phyloP scores from a whole-genome alignment of 2,329 filamentous ascomycete genomes.

The Penicillium sp. region DNA sequence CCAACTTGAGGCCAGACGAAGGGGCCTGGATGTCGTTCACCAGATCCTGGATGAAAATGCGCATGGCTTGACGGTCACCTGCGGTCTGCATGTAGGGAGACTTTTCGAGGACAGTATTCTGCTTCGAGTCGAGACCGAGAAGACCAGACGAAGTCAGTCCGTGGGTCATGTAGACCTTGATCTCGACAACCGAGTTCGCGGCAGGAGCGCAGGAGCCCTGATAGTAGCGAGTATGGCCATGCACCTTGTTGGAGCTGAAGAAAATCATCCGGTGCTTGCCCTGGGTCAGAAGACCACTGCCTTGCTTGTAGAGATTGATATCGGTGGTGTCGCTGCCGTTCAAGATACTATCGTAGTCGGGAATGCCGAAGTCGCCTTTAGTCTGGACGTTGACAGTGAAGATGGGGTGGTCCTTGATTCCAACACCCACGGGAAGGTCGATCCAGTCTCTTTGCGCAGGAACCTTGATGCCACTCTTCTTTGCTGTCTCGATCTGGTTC shows the following conservation, averaged over 20 bases:
- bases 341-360: slow-evolving; percentile 24
- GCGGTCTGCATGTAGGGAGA: slow-evolving; percentile 32
- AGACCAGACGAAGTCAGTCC: slow-evolving; percentile 33
- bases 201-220: slow-evolving; percentile 30
- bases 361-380: slow-evolving; percentile 24
- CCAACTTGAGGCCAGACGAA: slow-evolving; percentile 26
- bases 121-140: slow-evolving; percentile 28
- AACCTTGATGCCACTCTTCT: slow-evolving; percentile 47
- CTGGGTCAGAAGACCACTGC: slow-evolving; percentile 26
- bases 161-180: slow-evolving; percentile 35
- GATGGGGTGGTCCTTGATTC: slow-evolving; percentile 51
- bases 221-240: slow-evolving; percentile 33
- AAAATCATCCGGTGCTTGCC: slow-evolving; percentile 34
- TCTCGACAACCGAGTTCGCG: slow-evolving; percentile 23
- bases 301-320: slow-evolving; percentile 31
- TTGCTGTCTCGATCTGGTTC: slow-evolving; percentile 51
- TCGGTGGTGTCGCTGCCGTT: slow-evolving; percentile 26
- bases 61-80: slow-evolving; percentile 29
- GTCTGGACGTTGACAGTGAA: slow-evolving; percentile 27
- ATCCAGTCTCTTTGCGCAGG: slow-evolving; percentile 54
- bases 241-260: slow-evolving; percentile 33
- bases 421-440: slow-evolving; percentile 56
- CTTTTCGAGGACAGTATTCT: slow-evolving; percentile 33
- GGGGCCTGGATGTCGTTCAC: slow-evolving; percentile 26
- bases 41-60: slow-evolving; percentile 26